Evolutionary conservation across 805 yeast genomes (phyloP).

Genomic region (Ogataea pignaliae): DNA sequence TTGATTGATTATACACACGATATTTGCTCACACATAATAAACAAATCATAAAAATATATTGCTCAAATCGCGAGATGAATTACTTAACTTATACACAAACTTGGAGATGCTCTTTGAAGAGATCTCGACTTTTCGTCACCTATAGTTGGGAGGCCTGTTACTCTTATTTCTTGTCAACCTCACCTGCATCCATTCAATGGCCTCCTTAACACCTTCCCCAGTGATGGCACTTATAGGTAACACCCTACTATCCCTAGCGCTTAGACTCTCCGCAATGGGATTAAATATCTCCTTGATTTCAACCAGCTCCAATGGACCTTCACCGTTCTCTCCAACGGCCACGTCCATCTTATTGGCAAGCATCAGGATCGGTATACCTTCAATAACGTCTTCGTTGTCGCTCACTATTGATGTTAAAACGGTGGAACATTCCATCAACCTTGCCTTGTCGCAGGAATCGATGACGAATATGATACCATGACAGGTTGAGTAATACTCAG

Average conservation of each 20-base stretch:
- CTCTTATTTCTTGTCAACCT: conserved; percentile 64
- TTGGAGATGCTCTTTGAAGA: not conserved
- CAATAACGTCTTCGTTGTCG: conserved; percentile 48
- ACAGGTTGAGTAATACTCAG: conserved; percentile 75
- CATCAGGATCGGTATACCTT: conserved; percentile 88
- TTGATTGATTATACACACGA: no score
- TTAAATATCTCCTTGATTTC: conserved; percentile 81
- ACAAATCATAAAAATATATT: no score
- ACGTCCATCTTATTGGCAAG: conserved; percentile 92
- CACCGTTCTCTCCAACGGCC: conserved; percentile 63
- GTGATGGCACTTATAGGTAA: conserved; percentile 84
- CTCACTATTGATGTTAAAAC: conserved; percentile 53
- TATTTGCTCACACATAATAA: no score
- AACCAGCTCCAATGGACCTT: conserved; percentile 63
- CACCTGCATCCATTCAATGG: conserved; percentile 82
- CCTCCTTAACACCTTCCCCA: conserved; percentile 79
- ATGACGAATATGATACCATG: conserved; percentile 92
- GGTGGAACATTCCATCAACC: conserved; percentile 78
- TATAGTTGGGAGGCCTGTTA: conserved; percentile 49
- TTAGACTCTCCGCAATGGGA: conserved; percentile 73
- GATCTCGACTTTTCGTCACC: not conserved
- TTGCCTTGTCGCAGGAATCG: conserved; percentile 80
- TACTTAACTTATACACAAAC: not conserved
- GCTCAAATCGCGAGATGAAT: no score
- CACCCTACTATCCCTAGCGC: conserved; percentile 88